Evolutionary conservation across 2,329 filamentous ascomycete genomes (phyloP), one percentile per base, ranked within the genome.

Genomic region (Pseudogymnoascus sp.): DNA sequence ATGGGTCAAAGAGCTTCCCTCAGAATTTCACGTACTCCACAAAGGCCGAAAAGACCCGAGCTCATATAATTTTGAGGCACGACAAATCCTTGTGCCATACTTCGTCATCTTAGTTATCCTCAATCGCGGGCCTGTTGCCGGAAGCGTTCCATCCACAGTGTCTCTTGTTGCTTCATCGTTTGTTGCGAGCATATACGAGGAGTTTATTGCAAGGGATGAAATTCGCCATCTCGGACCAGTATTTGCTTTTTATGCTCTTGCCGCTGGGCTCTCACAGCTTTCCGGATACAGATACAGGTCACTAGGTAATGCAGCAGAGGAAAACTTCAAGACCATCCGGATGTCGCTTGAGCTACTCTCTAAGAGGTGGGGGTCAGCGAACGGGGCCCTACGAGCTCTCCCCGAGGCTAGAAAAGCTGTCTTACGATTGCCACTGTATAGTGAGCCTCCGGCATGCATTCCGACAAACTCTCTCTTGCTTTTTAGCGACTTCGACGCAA

Each of bases 1-100:
- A 28, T 79, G 76, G 77, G 65, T 75, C 16, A 73, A 75, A 62
- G 68, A 69, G n/a, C 65, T 74, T 23, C 68, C 74, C 1, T 68
- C 70, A 7, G 65, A 70, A 11, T 64, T 73, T 28, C 35, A 49
- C 14, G 23, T 61, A 31, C 45, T 61, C 8, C 60, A 60, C 9
- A 60, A 60, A 60, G 59, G 21, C 21, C 59, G 14, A 28, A 60
- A 60, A 43, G 35, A 43, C 21, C 14, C 37, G 12, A 28, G 37
- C 21, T 75, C 8, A 73, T 77, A 35, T 38, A 59, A 40, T 38
- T 38, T 59, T 9, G 55, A 61, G 31, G 60, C 38, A 14, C 60
- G 60, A n/a, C 60, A 61, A 33, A 5, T 61, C 12, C 33, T 49
- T 35, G 37, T 61, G n/a, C 60, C 60, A 18, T 61, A 61, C 60